Evolutionary conservation across 192 early-diverging fungal genomes (phyloP).

Genomic region (Coemansia sp.): DNA sequence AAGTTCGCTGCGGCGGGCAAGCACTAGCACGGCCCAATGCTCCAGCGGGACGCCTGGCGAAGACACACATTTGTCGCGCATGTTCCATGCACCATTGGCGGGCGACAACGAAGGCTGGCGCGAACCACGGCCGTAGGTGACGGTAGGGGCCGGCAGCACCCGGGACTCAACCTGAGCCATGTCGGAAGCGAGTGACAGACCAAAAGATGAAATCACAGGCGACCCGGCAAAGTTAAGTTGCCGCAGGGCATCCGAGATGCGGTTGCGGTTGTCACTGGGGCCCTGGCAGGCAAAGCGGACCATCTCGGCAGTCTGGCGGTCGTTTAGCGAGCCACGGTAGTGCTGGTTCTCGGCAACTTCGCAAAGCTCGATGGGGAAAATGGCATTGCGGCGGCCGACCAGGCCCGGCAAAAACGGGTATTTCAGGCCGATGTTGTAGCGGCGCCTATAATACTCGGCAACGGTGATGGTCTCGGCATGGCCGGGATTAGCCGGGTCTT

Average conservation of each 20-base stretch:
- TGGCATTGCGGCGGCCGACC: slow-evolving; percentile 66
- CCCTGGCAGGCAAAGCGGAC: slow-evolving; percentile 87
- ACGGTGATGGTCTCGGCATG: slow-evolving; percentile 62
- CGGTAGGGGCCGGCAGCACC: slow-evolving; percentile 73
- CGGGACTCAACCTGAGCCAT: slow-evolving; percentile 73
- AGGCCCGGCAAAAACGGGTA: slow-evolving; percentile 83
- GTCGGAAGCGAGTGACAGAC: slow-evolving; percentile 62
- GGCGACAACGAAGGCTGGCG: slow-evolving; percentile 55
- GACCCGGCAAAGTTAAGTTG: slow-evolving; percentile 64
- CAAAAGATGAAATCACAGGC: slow-evolving; percentile 76
- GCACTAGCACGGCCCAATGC: slow-evolving; percentile 81
- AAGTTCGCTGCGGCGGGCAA: slow-evolving; percentile 59
- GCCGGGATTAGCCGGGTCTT: slow-evolving; percentile 45
- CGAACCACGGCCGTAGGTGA: slow-evolving; percentile 61
- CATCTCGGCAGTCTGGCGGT: slow-evolving; percentile 90
- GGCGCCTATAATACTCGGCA: slow-evolving; percentile 71
- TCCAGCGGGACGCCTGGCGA: slow-evolving; percentile 65
- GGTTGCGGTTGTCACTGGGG: slow-evolving; percentile 78
- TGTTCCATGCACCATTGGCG: slow-evolving; percentile 82
- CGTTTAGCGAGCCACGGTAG: slow-evolving; percentile 77
- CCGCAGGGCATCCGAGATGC: slow-evolving; percentile 70
- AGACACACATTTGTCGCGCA: slow-evolving; percentile 75
- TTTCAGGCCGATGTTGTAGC: slow-evolving; percentile 67
- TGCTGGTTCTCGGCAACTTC: slow-evolving; percentile 79
- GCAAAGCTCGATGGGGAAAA: slow-evolving; percentile 91